These are phyloP conservation scores for Dianthus caryophyllus DNA, from an alignment of 148 eudicot species.

Conservation along the genomic window DNA sequence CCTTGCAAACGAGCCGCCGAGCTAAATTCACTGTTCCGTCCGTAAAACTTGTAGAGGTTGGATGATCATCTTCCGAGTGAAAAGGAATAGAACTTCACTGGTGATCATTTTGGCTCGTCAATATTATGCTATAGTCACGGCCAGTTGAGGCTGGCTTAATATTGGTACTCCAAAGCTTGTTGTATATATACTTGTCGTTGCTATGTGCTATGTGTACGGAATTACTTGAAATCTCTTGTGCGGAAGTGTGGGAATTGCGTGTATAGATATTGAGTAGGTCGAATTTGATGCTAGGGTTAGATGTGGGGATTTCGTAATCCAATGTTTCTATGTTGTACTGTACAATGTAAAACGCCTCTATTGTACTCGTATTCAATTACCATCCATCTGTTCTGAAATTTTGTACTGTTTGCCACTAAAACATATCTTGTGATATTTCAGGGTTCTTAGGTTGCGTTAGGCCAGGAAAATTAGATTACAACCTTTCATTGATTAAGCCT, in stretches of 20 bases:
- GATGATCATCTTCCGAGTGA: conserved; percentile 13
- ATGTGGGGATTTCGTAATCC: not conserved
- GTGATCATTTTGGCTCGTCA: not conserved
- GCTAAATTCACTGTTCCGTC: conserved; percentile 1
- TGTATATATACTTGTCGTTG: conserved; percentile 17
- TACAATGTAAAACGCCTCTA: conserved; percentile 13
- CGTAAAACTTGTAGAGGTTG: not conserved
- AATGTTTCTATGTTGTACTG: not conserved
- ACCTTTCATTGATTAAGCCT: too few species aligned
- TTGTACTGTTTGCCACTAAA: not conserved
- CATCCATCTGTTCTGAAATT: not conserved
- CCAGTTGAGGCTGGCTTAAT: not conserved
- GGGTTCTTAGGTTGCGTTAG: too few species aligned
- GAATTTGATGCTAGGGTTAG: conserved; percentile 19
- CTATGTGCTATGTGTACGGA: conserved; percentile 4
- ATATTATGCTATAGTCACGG: not conserved
- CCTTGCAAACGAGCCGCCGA: conserved; percentile 6
- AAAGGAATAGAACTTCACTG: conserved; percentile 7
- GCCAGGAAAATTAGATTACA: too few species aligned
- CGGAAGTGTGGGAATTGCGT: conserved; percentile 20
- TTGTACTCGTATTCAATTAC: conserved; percentile 6
- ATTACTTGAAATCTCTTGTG: conserved; percentile 18
- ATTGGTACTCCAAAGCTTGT: conserved; percentile 17
- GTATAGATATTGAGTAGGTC: conserved; percentile 31
- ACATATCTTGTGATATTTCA: not conserved